phyloP scores from a whole-genome alignment of 1,139 yeast genomes.

The Diutina neorugosa region DNA sequence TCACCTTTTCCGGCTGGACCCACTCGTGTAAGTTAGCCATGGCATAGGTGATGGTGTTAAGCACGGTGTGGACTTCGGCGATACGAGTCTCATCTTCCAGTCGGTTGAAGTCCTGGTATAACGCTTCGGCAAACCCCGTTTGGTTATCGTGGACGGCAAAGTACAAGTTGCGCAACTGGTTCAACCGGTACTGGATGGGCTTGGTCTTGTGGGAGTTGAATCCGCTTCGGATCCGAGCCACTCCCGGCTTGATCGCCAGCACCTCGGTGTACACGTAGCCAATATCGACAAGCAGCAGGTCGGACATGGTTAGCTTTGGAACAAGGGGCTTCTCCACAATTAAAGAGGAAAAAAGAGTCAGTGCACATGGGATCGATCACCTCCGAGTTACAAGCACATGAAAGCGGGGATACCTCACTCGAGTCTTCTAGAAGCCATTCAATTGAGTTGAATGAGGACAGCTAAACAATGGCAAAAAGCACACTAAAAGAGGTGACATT shows the following conservation, averaged over 20 bases:
- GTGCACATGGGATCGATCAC: neutral
- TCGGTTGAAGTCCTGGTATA: slow-evolving; percentile 56
- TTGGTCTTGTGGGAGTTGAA: slow-evolving; percentile 31
- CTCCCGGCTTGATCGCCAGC: neutral
- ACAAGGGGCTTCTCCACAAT: neutral
- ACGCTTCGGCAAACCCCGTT: slow-evolving; percentile 43
- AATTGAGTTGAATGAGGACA: too few relatives aligned
- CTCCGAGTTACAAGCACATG: neutral
- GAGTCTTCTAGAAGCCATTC: too few relatives aligned
- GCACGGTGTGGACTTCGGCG: slow-evolving; percentile 40
- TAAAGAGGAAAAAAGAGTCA: neutral
- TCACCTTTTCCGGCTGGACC: slow-evolving; percentile 41
- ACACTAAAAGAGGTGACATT: too few relatives aligned
- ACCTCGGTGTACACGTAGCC: slow-evolving; percentile 2
- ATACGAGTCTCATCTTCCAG: slow-evolving; percentile 46
- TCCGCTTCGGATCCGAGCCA: neutral
- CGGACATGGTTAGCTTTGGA: neutral
- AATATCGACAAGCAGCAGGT: slow-evolving; percentile 2
- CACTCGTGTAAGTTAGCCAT: slow-evolving; percentile 52
- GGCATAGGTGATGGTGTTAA: slow-evolving; percentile 47
- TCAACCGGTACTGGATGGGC: slow-evolving; percentile 44
- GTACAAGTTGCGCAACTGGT: slow-evolving; percentile 58
- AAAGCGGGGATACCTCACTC: neutral
- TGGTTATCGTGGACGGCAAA: slow-evolving; percentile 52
- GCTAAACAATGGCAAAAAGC: too few relatives aligned